Percentiles rank a stretch among this genome's conserved stretches.
Conservation (phyloP, 208 protist genomes). For the Crithidia thermophila region DNA sequence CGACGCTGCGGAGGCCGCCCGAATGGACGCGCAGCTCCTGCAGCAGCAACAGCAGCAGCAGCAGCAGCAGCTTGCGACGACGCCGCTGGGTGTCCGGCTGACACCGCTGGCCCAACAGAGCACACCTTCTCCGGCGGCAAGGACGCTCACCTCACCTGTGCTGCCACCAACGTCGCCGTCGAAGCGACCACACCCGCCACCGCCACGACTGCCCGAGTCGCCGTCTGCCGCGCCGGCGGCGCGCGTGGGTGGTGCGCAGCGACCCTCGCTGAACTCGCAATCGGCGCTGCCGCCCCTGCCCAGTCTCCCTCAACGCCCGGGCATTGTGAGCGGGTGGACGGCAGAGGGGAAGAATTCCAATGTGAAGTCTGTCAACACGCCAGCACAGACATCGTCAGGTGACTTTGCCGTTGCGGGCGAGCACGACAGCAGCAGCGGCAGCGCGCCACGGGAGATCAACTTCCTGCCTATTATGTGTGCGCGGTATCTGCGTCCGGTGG, state of each 20-base stretch:
- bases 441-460: slow-evolving; percentile 52
- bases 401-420: neutral
- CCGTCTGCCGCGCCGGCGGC: neutral
- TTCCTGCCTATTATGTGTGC: slow-evolving; percentile 87
- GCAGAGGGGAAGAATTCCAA: too few species aligned
- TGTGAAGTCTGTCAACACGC: neutral
- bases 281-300: slow-evolving; percentile 23
- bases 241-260: neutral
- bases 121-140: neutral
- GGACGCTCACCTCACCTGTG: neutral
- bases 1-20: slow-evolving; percentile 14
- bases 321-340: neutral
- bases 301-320: neutral
- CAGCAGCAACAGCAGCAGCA: slow-evolving; percentile 11
- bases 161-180: neutral
- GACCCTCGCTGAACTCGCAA: slow-evolving; percentile 6
- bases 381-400: neutral
- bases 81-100: slow-evolving; percentile 27
- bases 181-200: neutral
- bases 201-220: neutral
- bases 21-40: slow-evolving; percentile 15
- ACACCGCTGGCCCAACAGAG: neutral
- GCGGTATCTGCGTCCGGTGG: slow-evolving; percentile 62
- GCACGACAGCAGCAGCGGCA: neutral
- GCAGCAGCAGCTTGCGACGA: slow-evolving; percentile 19